Percentiles rank a stretch among this genome's conserved stretches.
phyloP scores from a whole-genome alignment of 495 filamentous ascomycete genomes.

The Penicillium riverlandense region DNA sequence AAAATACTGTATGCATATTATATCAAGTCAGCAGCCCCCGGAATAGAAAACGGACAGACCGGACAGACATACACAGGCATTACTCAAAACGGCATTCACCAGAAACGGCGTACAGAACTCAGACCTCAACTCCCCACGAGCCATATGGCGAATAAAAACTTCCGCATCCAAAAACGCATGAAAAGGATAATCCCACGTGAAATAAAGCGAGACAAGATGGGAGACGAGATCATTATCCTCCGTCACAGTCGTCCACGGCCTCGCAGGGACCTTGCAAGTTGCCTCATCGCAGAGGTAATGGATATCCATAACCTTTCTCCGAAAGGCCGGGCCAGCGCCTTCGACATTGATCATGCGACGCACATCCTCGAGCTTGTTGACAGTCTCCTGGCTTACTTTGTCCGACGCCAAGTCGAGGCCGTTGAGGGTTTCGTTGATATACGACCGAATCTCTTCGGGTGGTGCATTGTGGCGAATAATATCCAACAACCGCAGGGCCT shows the following conservation, averaged over 20 bases:
- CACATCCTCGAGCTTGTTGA: constrained; percentile 24
- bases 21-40: constrained; percentile 2
- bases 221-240: constrained; percentile 45
- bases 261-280: constrained; percentile 34
- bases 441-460: constrained; percentile 28
- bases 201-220: constrained; percentile 45
- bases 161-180: constrained; percentile 38
- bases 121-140: constrained; percentile 14
- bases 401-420: constrained; percentile 8
- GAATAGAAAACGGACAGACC: not conserved
- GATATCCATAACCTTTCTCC: constrained; percentile 42
- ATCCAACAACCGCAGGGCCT: constrained; percentile 22
- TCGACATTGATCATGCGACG: constrained; percentile 25
- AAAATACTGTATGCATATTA: constrained; percentile 22
- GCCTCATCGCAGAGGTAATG: constrained; percentile 36
- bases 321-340: constrained; percentile 25
- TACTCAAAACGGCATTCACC: constrained; percentile 47
- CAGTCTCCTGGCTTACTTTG: constrained; percentile 7
- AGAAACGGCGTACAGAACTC: constrained; percentile 46
- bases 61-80: constrained; percentile 36
- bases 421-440: constrained; percentile 26
- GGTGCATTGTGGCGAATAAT: constrained; percentile 31
- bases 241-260: constrained; percentile 46
- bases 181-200: constrained; percentile 50
- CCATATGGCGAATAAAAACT: constrained; percentile 44